Evolutionary conservation across 192 early-diverging fungal species (phyloP).

Genomic region (Dimargaris xerosporica): DNA sequence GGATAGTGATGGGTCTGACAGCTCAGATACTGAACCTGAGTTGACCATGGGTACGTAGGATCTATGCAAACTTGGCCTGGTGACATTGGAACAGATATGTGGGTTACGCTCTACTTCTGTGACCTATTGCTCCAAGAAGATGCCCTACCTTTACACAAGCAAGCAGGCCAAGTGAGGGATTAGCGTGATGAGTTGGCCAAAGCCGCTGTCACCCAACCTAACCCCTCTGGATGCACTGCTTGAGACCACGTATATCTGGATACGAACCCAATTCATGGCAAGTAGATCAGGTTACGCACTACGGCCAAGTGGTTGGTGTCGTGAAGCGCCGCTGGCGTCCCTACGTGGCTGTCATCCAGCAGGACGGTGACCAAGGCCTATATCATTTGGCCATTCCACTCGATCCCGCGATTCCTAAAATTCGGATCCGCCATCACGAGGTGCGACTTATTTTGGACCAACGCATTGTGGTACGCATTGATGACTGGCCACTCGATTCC

Average conservation of each 20-base stretch:
- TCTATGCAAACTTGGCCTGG: too few relatives aligned
- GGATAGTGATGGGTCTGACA: background rate
- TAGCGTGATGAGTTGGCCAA: background rate
- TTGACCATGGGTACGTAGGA: background rate
- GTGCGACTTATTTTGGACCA: constrained; percentile 32
- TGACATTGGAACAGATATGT: too few relatives aligned
- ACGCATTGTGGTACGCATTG: constrained; percentile 58
- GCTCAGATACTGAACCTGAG: background rate
- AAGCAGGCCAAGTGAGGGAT: background rate
- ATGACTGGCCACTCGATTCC: constrained; percentile 50
- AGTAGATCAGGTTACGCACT: background rate
- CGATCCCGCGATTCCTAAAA: constrained; percentile 51
- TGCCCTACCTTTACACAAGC: background rate
- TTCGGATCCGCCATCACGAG: constrained; percentile 54
- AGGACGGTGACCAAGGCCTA: constrained; percentile 28
- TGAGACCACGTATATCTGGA: background rate
- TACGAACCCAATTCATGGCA: background rate
- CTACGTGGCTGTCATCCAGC: constrained; percentile 59
- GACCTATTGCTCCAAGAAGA: background rate
- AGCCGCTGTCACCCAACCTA: background rate
- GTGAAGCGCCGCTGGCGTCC: constrained; percentile 53
- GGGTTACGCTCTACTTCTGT: too few relatives aligned
- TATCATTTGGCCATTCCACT: constrained; percentile 50
- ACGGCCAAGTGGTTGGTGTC: constrained; percentile 41
- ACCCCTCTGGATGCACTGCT: background rate